Percentiles rank a stretch among this genome's conserved stretches.
These are phyloP conservation scores for Magnusiomyces tetraspermus DNA, from an alignment of 1,139 yeast species.

Conservation along the genomic window DNA sequence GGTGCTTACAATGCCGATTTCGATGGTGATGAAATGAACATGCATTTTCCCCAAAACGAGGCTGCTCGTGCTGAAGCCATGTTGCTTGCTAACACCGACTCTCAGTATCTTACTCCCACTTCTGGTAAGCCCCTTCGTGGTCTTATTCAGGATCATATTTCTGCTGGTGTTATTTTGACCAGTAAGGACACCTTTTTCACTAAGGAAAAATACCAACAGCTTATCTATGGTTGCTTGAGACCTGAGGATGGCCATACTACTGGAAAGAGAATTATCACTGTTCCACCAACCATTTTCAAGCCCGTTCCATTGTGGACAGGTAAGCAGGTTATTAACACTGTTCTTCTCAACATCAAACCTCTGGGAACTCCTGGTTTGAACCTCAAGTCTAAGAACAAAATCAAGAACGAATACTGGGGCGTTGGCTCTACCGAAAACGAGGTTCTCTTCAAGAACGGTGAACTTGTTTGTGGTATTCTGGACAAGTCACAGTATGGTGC, in stretches of 20 bases:
- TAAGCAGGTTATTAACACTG: constrained; percentile 90
- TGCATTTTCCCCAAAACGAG: constrained; percentile 99
- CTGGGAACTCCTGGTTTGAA: constrained; percentile 84
- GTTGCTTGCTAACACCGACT: constrained; percentile 90
- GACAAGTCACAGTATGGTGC: constrained; percentile 99
- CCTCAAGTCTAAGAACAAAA: constrained; percentile 70
- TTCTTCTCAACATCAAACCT: constrained; percentile 74
- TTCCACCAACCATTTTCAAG: constrained; percentile 82
- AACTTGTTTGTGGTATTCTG: constrained; percentile 78
- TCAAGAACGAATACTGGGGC: constrained; percentile 95
- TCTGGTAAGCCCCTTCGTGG: constrained; percentile 98
- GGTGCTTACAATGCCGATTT: constrained; percentile 99
- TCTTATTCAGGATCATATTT: constrained; percentile 95
- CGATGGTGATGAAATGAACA: constrained; percentile 99
- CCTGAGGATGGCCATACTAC: constrained; percentile 98
- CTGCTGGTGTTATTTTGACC: constrained; percentile 98
- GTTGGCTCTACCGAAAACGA: constrained; percentile 70
- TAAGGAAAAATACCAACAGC: constrained; percentile 86
- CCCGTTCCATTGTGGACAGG: constrained; percentile 98
- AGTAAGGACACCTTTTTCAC: constrained; percentile 85
- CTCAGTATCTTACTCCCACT: constrained; percentile 95
- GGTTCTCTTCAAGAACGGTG: constrained; percentile 81
- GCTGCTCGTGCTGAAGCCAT: constrained; percentile 96
- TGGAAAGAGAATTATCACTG: constrained; percentile 52
- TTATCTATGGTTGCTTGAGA: constrained; percentile 85